Conservation (phyloP, 139 green algal species). For the Spirogloea muscicola region DNA sequence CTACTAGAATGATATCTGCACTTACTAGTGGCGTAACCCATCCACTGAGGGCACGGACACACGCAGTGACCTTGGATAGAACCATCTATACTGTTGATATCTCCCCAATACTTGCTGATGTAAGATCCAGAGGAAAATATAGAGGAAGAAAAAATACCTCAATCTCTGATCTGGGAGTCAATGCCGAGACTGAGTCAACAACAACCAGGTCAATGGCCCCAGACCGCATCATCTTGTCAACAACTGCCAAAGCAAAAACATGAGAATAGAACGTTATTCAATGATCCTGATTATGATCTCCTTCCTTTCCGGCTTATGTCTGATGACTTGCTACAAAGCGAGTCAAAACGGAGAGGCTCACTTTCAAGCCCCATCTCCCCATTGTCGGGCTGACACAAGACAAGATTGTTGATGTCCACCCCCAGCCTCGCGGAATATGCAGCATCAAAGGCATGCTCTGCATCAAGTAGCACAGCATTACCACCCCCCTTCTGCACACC, state of each 20-base stretch:
- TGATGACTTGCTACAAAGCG: neutral
- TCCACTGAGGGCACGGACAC: neutral
- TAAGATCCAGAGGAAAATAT: neutral
- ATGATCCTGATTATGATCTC: too few species aligned
- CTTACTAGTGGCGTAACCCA: neutral
- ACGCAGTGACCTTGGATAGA: too few species aligned
- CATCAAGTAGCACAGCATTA: conserved; percentile 80
- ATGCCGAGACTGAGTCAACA: conserved; percentile 87
- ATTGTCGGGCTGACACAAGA: conserved; percentile 70
- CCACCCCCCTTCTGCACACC: conserved; percentile 60
- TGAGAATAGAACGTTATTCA: neutral
- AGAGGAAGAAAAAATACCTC: conserved; percentile 51
- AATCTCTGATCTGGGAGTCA: conserved; percentile 82
- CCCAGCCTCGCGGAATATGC: conserved; percentile 67
- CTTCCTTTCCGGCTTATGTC: too few species aligned
- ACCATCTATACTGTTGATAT: too few species aligned
- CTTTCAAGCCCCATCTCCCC: conserved; percentile 79
- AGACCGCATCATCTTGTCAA: conserved; percentile 68
- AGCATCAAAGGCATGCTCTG: conserved; percentile 90
- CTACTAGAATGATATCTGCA: neutral
- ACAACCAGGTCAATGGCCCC: conserved; percentile 72
- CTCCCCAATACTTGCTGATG: too few species aligned
- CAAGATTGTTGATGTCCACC: conserved; percentile 62
- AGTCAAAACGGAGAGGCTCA: conserved; percentile 26
- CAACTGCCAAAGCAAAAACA: neutral